Conservation (phyloP, 805 yeast species). For the Candida piceae region DNA sequence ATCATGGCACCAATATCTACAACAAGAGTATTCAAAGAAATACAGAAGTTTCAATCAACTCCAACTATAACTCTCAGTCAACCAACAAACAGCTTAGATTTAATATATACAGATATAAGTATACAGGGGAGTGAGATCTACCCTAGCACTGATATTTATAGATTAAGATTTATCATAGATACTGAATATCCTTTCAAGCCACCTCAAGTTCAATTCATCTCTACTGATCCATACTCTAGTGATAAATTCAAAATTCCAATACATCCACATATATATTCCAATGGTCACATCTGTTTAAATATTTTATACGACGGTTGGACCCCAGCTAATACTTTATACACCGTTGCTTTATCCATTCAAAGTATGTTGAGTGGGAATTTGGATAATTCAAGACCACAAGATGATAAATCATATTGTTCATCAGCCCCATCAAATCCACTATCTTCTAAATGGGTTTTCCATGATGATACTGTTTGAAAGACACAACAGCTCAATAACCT, state of each 20-base stretch:
- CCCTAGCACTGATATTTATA: constrained; percentile 30
- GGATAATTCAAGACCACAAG: constrained; percentile 49
- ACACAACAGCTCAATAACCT: too few relatives aligned
- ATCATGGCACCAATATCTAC: too few relatives aligned
- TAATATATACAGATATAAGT: constrained; percentile 34
- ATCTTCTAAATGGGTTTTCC: constrained; percentile 44
- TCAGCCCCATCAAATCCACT: constrained; percentile 58
- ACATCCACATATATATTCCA: constrained; percentile 71
- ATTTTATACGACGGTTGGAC: constrained; percentile 64
- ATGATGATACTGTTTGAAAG: constrained; percentile 51
- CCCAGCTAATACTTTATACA: constrained; percentile 51
- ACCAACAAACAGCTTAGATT: constrained; percentile 10
- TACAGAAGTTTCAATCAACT: constrained; percentile 11
- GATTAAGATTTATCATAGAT: constrained; percentile 39
- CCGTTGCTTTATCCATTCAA: constrained; percentile 53
- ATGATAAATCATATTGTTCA: constrained; percentile 43
- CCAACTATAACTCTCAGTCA: constrained; percentile 11
- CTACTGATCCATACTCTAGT: constrained; percentile 11
- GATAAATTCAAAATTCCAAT: constrained; percentile 41
- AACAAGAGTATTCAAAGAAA: constrained; percentile 16
- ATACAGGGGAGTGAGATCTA: constrained; percentile 35
- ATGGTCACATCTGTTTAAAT: constrained; percentile 75
- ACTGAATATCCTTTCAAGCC: constrained; percentile 52
- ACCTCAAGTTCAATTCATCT: constrained; percentile 53
- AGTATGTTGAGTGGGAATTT: constrained; percentile 55